These are phyloP conservation scores for Carex littledalei DNA, from an alignment of 176 grass and related monocot genomes.

Conservation along the genomic window DNA sequence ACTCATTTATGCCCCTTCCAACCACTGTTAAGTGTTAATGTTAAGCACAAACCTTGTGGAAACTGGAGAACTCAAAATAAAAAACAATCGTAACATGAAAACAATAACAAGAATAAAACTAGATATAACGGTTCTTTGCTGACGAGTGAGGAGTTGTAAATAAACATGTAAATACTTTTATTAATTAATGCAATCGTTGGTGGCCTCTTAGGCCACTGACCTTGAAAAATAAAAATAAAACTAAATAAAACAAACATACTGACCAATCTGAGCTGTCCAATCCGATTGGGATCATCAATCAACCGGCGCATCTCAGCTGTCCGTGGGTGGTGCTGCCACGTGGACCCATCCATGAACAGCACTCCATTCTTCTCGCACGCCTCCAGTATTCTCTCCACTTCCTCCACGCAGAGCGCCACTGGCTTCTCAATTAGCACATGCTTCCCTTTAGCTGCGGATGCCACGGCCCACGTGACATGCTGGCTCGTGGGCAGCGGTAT, in stretches of 20 bases:
- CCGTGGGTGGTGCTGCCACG: slow-evolving; percentile 89
- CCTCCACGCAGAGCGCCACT: slow-evolving; percentile 51
- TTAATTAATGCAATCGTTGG: no score
- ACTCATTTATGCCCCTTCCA: neutral
- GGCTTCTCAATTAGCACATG: slow-evolving; percentile 93
- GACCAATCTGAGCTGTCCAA: slow-evolving; percentile 54
- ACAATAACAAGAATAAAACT: neutral
- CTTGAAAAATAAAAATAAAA: neutral
- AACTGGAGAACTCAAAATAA: neutral
- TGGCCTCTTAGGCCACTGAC: no score
- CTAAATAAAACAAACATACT: neutral
- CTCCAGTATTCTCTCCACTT: slow-evolving; percentile 56
- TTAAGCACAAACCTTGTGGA: neutral
- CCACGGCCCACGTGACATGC: slow-evolving; percentile 55
- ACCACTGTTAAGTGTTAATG: neutral
- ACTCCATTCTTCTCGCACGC: slow-evolving; percentile 44
- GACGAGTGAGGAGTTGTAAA: no score
- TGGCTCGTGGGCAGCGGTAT: slow-evolving; percentile 69
- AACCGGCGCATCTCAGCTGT: slow-evolving; percentile 69
- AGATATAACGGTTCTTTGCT: neutral
- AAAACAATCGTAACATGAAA: neutral
- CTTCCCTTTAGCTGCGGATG: slow-evolving; percentile 43
- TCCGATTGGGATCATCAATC: slow-evolving; percentile 41
- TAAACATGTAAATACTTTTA: no score
- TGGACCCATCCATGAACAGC: slow-evolving; percentile 84